phyloP scores from a whole-genome alignment of 176 grass and related monocot genomes.

The Cymbopogon citratus region DNA sequence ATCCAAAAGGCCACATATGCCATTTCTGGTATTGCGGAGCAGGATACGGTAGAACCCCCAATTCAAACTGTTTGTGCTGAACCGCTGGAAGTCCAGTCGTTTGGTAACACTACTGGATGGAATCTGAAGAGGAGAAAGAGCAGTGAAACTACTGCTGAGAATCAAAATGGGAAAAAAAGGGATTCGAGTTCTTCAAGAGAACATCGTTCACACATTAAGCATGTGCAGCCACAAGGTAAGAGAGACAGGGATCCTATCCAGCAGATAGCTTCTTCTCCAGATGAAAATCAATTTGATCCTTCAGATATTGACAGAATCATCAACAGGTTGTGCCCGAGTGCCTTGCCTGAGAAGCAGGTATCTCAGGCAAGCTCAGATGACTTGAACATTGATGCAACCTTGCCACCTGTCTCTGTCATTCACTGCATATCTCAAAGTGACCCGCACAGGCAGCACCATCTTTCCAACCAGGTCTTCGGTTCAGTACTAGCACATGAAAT shows the following conservation, averaged over 20 bases:
- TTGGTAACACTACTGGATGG: conserved; percentile 9
- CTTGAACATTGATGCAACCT: conserved; percentile 13
- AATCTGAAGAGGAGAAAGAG: conserved; percentile 19
- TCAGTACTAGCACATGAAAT: conserved; percentile 13
- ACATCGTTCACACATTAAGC: conserved; percentile 3
- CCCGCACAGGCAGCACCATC: background rate
- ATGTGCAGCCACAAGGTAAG: no score
- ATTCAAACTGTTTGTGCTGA: conserved; percentile 16
- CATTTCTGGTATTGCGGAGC: conserved; percentile 12
- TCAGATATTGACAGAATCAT: conserved; percentile 23
- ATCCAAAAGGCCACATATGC: conserved; percentile 17
- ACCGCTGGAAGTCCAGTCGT: background rate
- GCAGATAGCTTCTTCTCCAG: conserved; percentile 11
- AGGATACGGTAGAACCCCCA: background rate
- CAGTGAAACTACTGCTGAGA: background rate
- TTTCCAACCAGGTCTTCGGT: background rate
- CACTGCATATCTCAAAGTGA: conserved; percentile 21
- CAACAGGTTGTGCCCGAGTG: conserved; percentile 5
- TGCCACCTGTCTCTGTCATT: background rate
- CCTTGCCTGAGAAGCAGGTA: conserved; percentile 17
- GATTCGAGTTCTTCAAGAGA: conserved; percentile 1
- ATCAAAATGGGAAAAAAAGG: background rate
- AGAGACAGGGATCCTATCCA: background rate
- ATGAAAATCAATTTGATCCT: conserved; percentile 26
- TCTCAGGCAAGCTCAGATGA: background rate